Percentiles rank a stretch among this genome's conserved stretches.
These are phyloP conservation scores for Amborella trichopoda DNA, from an alignment of 164 flowering plant genomes.

Conservation along the genomic window DNA sequence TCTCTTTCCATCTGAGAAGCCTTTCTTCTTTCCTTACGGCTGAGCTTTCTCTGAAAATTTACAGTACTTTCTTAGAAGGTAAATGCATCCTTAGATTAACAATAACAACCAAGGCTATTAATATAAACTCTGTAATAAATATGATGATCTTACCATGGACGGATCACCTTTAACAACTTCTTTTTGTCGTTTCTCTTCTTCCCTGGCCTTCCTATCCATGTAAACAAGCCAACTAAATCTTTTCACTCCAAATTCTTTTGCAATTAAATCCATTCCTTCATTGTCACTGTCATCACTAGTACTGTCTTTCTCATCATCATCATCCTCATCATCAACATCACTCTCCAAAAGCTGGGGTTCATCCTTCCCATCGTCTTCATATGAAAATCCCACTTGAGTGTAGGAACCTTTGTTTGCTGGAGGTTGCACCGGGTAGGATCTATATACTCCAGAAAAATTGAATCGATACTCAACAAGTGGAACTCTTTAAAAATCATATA, in stretches of 20 bases:
- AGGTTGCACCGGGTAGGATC: constrained; percentile 39
- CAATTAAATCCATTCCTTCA: constrained; percentile 85
- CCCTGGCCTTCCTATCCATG: constrained; percentile 93
- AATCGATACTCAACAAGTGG: no score
- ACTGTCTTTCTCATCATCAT: constrained; percentile 74
- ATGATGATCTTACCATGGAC: constrained; percentile 60
- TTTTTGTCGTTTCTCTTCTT: constrained; percentile 87
- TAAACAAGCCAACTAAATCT: constrained; percentile 96
- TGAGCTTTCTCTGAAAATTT: constrained; percentile 63
- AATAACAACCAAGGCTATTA: neutral
- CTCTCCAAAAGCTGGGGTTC: constrained; percentile 45
- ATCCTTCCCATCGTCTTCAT: constrained; percentile 70
- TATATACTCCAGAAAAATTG: no score
- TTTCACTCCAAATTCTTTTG: constrained; percentile 95
- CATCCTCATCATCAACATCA: constrained; percentile 66
- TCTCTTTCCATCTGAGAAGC: constrained; percentile 93
- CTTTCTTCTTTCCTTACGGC: constrained; percentile 97
- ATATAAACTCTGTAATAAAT: neutral
- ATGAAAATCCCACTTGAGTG: constrained; percentile 96
- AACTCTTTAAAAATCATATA: no score
- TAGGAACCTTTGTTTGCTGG: constrained; percentile 78
- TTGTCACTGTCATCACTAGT: constrained; percentile 96
- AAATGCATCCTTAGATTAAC: neutral
- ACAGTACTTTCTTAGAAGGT: neutral
- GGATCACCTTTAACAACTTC: constrained; percentile 96